Conservation (phyloP, 306 rosid species). For the Oxytropis ochrocephala region DNA sequence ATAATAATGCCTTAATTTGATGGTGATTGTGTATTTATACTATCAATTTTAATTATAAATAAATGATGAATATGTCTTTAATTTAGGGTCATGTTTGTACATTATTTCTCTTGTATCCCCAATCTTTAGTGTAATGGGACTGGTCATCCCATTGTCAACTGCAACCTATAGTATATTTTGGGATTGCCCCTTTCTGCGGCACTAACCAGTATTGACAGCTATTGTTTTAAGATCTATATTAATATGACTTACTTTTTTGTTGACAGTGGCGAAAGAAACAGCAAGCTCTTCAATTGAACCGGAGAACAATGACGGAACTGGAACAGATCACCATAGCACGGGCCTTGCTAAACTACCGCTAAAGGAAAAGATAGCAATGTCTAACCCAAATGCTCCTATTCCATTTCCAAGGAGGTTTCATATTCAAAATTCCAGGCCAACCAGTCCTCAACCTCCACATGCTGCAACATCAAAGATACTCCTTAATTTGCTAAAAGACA, state of each 20-base stretch:
- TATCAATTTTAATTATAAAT: background rate
- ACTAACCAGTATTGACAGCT: background rate
- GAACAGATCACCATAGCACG: constrained; percentile 96
- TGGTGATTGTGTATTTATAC: background rate
- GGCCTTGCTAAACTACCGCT: constrained; percentile 62
- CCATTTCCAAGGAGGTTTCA: constrained; percentile 71
- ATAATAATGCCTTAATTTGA: background rate
- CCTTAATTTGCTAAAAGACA: constrained; percentile 67
- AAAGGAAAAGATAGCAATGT: constrained; percentile 72
- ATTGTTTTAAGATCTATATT: background rate
- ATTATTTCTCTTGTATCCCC: background rate
- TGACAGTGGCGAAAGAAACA: constrained; percentile 85
- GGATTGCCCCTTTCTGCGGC: background rate
- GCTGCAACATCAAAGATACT: constrained; percentile 80
- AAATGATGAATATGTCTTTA: background rate
- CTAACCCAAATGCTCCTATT: constrained; percentile 61
- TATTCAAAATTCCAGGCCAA: constrained; percentile 65
- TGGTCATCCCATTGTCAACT: background rate
- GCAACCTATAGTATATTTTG: background rate
- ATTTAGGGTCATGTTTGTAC: background rate
- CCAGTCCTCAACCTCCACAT: constrained; percentile 75
- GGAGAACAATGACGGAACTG: constrained; percentile 76
- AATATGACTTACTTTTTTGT: constrained; percentile 17
- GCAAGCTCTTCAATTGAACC: constrained; percentile 84
- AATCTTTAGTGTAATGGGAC: background rate